A percentile compares a stretch with the other conserved stretches of the same genome.
Evolutionary conservation across 768 basidiomycete genomes (phyloP).

Genomic region (Tricholoma matsutake): DNA sequence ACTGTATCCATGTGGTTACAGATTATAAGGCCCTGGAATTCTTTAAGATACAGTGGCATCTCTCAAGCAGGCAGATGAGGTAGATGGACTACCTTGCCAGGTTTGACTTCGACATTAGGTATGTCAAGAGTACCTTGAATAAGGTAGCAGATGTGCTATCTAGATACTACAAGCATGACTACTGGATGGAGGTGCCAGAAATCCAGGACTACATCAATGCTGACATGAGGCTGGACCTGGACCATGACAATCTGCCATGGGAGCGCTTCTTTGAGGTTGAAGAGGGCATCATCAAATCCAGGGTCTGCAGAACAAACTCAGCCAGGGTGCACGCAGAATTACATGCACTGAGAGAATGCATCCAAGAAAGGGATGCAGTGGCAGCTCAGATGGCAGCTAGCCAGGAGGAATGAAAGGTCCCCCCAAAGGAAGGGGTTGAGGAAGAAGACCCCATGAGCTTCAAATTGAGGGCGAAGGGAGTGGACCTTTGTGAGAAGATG

Average conservation of each 20-base stretch:
- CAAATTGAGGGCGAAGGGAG: neutral
- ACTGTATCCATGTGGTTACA: conserved; percentile 18
- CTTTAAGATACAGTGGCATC: conserved; percentile 18
- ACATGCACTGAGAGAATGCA: neutral
- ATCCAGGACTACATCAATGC: conserved; percentile 10
- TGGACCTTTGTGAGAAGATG: neutral
- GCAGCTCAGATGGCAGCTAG: neutral
- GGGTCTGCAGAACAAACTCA: neutral
- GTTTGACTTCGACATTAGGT: conserved; percentile 23
- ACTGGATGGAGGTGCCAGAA: neutral
- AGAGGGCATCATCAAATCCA: neutral
- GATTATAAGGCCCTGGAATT: conserved; percentile 27
- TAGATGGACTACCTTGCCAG: conserved; percentile 27
- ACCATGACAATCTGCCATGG: conserved; percentile 7
- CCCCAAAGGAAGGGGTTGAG: neutral
- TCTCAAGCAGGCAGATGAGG: conserved; percentile 9
- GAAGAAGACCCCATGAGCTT: neutral
- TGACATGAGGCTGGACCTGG: conserved; percentile 16
- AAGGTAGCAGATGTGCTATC: conserved; percentile 29
- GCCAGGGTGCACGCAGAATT: neutral
- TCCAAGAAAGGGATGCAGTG: neutral
- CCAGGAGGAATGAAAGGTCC: neutral
- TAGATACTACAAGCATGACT: conserved; percentile 23
- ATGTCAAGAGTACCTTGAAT: conserved; percentile 22
- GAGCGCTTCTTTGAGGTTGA: neutral